phyloP scores from a whole-genome alignment of 164 flowering plant genomes.

The Pachysandra terminalis region DNA sequence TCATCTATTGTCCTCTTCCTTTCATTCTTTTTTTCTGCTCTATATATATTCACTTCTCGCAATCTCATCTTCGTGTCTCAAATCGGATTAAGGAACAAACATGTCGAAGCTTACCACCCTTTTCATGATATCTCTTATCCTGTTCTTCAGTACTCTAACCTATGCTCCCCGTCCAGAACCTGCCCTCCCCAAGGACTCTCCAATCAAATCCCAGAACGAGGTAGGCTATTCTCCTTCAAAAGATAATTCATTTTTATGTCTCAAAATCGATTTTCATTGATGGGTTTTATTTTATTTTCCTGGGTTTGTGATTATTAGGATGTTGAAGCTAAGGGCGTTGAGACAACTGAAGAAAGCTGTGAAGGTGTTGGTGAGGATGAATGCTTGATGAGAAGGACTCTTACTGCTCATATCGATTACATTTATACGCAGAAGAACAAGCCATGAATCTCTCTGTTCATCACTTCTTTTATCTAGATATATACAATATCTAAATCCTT shows the following conservation, averaged over 20 bases:
- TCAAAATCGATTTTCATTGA: background rate
- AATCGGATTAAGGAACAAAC: background rate
- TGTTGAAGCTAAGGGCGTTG: constrained; percentile 8
- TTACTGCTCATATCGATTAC: constrained; percentile 39
- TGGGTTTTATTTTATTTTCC: background rate
- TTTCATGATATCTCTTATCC: constrained; percentile 19
- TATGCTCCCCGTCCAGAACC: constrained; percentile 28
- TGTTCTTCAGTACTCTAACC: constrained; percentile 22
- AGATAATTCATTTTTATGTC: background rate
- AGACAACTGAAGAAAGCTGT: constrained; percentile 11
- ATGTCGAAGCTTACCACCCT: constrained; percentile 17
- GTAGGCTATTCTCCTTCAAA: constrained; percentile 9
- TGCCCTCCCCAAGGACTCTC: constrained; percentile 4
- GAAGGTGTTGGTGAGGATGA: constrained; percentile 33
- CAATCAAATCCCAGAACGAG: constrained; percentile 5
- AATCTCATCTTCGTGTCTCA: background rate
- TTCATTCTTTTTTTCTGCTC: background rate
- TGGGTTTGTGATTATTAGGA: constrained; percentile 12
- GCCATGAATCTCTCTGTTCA: constrained; percentile 1
- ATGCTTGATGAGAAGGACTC: constrained; percentile 40
- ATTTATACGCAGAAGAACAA: constrained; percentile 36
- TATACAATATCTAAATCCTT: background rate
- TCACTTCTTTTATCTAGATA: background rate
- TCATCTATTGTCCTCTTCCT: background rate
- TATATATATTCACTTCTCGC: constrained; percentile 11